phyloP scores from a whole-genome alignment of 768 basidiomycete genomes.

The Clitopilus passeckerianus region DNA sequence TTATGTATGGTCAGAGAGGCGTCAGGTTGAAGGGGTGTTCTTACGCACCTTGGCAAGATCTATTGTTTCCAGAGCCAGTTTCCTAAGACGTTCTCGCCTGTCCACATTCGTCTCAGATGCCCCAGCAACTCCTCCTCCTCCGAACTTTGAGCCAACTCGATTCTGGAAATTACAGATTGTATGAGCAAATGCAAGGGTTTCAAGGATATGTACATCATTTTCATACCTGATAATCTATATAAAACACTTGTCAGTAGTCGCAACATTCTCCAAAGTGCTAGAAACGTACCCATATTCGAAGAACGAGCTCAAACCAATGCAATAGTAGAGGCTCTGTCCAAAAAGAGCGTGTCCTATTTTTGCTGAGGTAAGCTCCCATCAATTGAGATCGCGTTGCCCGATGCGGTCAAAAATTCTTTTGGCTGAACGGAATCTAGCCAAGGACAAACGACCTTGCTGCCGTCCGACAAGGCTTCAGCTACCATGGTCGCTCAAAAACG shows the following conservation, averaged over 20 bases:
- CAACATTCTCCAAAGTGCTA: background rate
- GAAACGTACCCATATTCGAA: slow-evolving; percentile 30
- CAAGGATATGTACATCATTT: background rate
- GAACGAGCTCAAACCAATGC: background rate
- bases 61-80: slow-evolving; percentile 95
- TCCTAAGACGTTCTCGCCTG: slow-evolving; percentile 87
- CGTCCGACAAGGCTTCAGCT: background rate
- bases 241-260: slow-evolving; percentile 4
- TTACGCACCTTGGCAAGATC: slow-evolving; percentile 86
- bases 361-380: slow-evolving; percentile 17
- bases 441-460: background rate
- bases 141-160: slow-evolving; percentile 93
- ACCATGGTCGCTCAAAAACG: slow-evolving; percentile 57
- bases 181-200: slow-evolving; percentile 3
- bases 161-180: slow-evolving; percentile 46
- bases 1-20: slow-evolving; percentile 6
- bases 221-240: slow-evolving; percentile 67
- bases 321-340: background rate
- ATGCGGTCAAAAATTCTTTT: slow-evolving; percentile 17
- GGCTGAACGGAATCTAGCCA: slow-evolving; percentile 1
- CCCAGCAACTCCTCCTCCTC: slow-evolving; percentile 93
- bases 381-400: slow-evolving; percentile 9
- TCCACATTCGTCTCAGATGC: slow-evolving; percentile 95
- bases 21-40: background rate
- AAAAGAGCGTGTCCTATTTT: background rate